Evolutionary conservation across 352 stramenopile genomes (phyloP).

Genomic region (Pythium periplocum): DNA sequence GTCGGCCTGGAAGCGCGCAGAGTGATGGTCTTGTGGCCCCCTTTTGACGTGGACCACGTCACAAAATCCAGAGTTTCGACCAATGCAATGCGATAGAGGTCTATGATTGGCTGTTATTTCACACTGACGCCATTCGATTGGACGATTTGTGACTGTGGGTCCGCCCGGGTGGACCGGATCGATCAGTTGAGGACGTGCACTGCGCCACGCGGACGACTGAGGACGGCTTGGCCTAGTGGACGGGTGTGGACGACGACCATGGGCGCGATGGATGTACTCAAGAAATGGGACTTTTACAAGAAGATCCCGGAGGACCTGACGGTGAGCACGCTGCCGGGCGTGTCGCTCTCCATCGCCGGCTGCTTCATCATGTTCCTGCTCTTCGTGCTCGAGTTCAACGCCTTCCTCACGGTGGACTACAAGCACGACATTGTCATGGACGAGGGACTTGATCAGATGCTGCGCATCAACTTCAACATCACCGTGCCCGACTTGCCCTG

Average conservation of each 20-base stretch:
- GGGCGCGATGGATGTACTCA: conserved; percentile 84
- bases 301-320: conserved; percentile 89
- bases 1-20: too few species aligned
- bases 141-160: too few species aligned
- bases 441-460: conserved; percentile 75
- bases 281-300: conserved; percentile 92
- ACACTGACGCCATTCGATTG: too few species aligned
- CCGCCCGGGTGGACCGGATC: too few species aligned
- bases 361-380: conserved; percentile 89
- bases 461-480: conserved; percentile 99
- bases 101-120: too few species aligned
- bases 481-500: conserved; percentile 96
- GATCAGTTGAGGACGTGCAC: too few species aligned
- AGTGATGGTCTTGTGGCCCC: too few species aligned
- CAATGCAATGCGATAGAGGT: too few species aligned
- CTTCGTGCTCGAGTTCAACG: conserved; percentile 89
- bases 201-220: too few species aligned
- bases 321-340: conserved; percentile 78
- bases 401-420: conserved; percentile 81
- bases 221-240: too few species aligned
- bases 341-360: conserved; percentile 77
- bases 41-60: too few species aligned
- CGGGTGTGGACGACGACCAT: conserved; percentile 21
- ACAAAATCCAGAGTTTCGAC: too few species aligned
- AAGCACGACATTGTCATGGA: conserved; percentile 89